These are phyloP conservation scores for Torulaspora franciscae DNA, from an alignment of 805 yeast species.

Conservation along the genomic window DNA sequence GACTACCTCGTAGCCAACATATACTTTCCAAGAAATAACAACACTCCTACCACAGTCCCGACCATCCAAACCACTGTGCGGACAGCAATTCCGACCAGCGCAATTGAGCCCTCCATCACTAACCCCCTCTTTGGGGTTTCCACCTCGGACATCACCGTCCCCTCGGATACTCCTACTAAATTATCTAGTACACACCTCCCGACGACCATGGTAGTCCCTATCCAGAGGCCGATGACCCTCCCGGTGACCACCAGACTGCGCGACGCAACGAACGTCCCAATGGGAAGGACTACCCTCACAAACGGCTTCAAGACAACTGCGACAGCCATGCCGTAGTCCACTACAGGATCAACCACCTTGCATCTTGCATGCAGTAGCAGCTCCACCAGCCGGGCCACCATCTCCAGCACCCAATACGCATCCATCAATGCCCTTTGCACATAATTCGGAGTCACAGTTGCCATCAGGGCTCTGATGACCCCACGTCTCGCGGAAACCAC, in stretches of 20 bases:
- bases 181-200: neutral
- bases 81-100: neutral
- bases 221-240: neutral
- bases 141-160: neutral
- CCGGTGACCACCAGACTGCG: neutral
- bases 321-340: neutral
- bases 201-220: neutral
- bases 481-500: neutral
- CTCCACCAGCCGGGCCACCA: neutral
- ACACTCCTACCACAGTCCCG: neutral
- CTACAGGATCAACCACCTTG: neutral
- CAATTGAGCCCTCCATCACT: neutral
- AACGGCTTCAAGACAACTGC: neutral
- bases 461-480: neutral
- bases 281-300: neutral
- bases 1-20: neutral
- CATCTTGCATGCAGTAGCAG: neutral
- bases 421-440: neutral
- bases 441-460: neutral
- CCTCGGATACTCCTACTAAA: neutral
- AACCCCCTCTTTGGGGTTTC: neutral
- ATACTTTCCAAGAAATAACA: neutral
- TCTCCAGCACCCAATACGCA: neutral
- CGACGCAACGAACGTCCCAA: neutral
- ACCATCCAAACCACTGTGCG: neutral